Evolutionary conservation across 2,329 filamentous ascomycete genomes (phyloP), one percentile per base, ranked within the genome.

Genomic region (Aspergillus fructus): DNA sequence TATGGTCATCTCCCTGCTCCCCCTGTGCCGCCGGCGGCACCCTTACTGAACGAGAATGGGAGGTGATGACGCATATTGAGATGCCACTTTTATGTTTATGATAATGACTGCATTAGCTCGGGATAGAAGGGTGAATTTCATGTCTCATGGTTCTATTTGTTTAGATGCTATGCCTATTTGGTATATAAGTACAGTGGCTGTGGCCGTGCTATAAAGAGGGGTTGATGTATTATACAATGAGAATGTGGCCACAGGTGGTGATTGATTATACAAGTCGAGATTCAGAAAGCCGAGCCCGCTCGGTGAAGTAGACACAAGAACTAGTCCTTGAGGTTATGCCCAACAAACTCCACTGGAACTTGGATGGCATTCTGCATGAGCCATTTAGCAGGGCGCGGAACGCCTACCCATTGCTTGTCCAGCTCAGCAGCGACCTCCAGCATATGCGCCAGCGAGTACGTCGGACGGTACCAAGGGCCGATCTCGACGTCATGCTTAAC

Each of bases 381-480:
- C 68, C 71, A 74, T 4, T 59, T 53, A 37, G 65, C 59, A 2
- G 69, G 64, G 30, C 64, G 62, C 6, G 68, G 68, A 5, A 57
- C 46, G 13, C 46, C 55, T 21, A 56, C 59, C 73, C 73, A 76
- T 52, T 69, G 62, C 3, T 42, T 40, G 55, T 78, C 76, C 33
- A 76, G 43, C 33, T 59, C 58, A 13, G 61, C 58, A 8, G 76
- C 76, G 8, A 72, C 68, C 48, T 72, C 66, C 34, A 78, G 59
- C 71, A 76, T 75, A 19, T 68, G 56, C 4, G 51, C 37, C 13
- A 78, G 55, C 15, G 67, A 57, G 21, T 62, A 49, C 3, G 49
- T 41, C 23, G 72, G 68, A 11, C 50, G 39, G 40, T 67, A 71
- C 41, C 49, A 58, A 5, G 59, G 50, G 3, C 64, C 69, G 3